Percentiles rank a stretch among this genome's conserved stretches.
These are phyloP conservation scores for Pyropia yezoensis DNA, from an alignment of 23 red algal genomes.

Conservation along the genomic window DNA sequence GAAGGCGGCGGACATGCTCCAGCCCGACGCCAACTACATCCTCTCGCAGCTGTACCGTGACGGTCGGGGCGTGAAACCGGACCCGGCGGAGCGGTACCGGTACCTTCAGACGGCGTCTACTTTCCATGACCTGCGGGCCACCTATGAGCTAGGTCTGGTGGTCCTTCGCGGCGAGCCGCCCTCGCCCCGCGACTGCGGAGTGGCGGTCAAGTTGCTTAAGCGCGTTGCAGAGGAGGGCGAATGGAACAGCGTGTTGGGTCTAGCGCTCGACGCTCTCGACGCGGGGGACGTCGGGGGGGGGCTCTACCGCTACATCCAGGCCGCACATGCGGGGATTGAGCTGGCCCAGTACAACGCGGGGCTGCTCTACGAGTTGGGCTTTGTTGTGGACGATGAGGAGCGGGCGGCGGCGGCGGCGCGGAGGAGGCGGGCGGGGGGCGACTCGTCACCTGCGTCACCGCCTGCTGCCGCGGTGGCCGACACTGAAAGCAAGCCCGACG, in stretches of 20 bases:
- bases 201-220: constrained; percentile 26
- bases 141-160: constrained; percentile 13
- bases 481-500: too few relatives aligned
- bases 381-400: constrained; percentile 1
- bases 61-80: constrained; percentile 6
- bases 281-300: constrained; percentile 25
- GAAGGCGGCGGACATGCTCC: constrained; percentile 29
- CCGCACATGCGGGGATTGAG: constrained; percentile 75
- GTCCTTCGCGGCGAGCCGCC: constrained; percentile 17
- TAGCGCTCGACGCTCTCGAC: constrained; percentile 33
- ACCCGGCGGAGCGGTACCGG: neutral
- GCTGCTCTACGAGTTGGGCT: constrained; percentile 58
- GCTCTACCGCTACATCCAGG: constrained; percentile 54
- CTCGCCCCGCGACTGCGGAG: constrained; percentile 27
- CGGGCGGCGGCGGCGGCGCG: neutral
- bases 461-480: too few relatives aligned
- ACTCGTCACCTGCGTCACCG: too few relatives aligned
- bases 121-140: neutral
- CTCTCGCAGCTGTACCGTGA: constrained; percentile 22
- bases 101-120: too few relatives aligned
- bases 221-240: constrained; percentile 64
- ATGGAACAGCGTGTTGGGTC: constrained; percentile 27
- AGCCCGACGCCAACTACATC: constrained; percentile 62
- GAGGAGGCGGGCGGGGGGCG: too few relatives aligned
- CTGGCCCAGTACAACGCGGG: constrained; percentile 81